Percentiles rank a stretch among this genome's conserved stretches.
phyloP scores from a whole-genome alignment of 345 rosid species.

The Hevea brasiliensis region DNA sequence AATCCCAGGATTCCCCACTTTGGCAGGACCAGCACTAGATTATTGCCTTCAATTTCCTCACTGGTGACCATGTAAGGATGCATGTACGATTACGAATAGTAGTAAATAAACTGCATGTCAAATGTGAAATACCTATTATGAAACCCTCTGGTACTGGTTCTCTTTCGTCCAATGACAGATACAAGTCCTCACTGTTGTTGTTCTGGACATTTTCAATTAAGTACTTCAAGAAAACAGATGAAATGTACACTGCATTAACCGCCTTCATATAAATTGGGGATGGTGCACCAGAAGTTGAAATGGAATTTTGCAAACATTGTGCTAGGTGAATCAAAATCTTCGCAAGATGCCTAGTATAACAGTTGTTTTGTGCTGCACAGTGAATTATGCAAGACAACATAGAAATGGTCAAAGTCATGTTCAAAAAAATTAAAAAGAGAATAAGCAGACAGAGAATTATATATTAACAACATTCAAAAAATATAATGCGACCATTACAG shows the following conservation, averaged over 20 bases:
- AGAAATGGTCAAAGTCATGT: neutral
- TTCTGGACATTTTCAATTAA: slow-evolving; percentile 63
- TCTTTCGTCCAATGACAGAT: slow-evolving; percentile 62
- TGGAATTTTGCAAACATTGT: slow-evolving; percentile 74
- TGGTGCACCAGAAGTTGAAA: slow-evolving; percentile 46
- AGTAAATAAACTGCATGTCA: neutral
- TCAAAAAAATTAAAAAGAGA: neutral
- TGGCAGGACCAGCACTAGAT: neutral
- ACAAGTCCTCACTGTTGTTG: slow-evolving; percentile 49
- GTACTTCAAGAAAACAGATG: slow-evolving; percentile 80
- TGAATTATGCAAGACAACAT: neutral
- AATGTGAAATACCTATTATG: slow-evolving; percentile 46
- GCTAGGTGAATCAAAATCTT: slow-evolving; percentile 83
- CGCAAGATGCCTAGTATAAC: slow-evolving; percentile 76
- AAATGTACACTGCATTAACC: slow-evolving; percentile 68
- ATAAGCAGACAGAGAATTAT: neutral
- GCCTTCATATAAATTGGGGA: slow-evolving; percentile 54
- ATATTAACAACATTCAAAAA: neutral
- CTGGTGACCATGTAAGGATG: neutral
- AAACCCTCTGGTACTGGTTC: slow-evolving; percentile 60
- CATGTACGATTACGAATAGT: neutral
- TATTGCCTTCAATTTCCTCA: neutral
- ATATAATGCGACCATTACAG: neutral
- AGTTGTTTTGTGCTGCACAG: slow-evolving; percentile 70
- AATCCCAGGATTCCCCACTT: neutral